Evolutionary conservation across 768 basidiomycete genomes (phyloP).

Genomic region (Lentinula boryana): DNA sequence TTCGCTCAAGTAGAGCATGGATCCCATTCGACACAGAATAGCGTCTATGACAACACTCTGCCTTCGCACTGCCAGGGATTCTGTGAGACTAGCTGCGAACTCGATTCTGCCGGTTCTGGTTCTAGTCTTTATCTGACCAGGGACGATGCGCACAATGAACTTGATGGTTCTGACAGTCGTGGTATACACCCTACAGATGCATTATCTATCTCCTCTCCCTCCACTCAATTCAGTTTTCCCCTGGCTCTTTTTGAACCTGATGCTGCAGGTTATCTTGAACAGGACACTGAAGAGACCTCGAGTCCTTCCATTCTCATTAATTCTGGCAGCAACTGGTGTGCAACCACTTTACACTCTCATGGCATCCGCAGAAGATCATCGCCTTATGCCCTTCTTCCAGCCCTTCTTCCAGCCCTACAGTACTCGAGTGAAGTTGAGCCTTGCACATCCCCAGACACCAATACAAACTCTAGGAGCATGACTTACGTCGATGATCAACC

Average conservation of each 20-base stretch:
- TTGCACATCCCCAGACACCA: background rate
- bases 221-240: background rate
- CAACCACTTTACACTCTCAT: background rate
- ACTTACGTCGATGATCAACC: background rate
- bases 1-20: background rate
- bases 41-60: background rate
- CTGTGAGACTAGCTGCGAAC: background rate
- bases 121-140: background rate
- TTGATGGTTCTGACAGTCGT: background rate
- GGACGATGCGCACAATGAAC: background rate
- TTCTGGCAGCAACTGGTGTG: background rate
- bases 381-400: background rate
- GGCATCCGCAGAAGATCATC: background rate
- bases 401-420: background rate
- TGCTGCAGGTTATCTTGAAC: background rate
- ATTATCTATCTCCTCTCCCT: background rate
- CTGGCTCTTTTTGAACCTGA: background rate
- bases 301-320: conserved; percentile 1
- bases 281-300: background rate
- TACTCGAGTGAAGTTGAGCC: background rate
- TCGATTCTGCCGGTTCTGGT: background rate
- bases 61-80: background rate
- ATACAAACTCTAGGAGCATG: background rate
- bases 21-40: background rate
- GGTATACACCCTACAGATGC: background rate